Evolutionary conservation across 169 alveolate genomes (phyloP).

Genomic region (Hepatocystis sp.): DNA sequence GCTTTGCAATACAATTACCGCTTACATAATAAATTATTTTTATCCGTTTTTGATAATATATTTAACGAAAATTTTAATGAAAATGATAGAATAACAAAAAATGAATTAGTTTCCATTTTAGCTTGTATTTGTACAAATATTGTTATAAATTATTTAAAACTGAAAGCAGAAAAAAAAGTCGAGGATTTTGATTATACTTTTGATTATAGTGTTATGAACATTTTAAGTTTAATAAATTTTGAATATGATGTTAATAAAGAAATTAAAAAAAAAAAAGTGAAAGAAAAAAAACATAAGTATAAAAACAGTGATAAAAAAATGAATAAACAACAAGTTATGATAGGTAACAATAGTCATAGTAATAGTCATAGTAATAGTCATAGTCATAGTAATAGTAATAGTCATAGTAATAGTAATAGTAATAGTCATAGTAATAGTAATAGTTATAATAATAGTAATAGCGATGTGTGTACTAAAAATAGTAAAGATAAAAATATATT

Average conservation of each 20-base stretch:
- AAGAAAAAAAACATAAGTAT: conserved; percentile 12
- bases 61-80: conserved; percentile 64
- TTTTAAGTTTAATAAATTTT: conserved; percentile 45
- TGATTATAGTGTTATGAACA: conserved; percentile 68
- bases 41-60: conserved; percentile 12
- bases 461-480: no score
- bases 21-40: not conserved
- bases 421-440: no score
- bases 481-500: no score
- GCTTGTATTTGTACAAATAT: conserved; percentile 73
- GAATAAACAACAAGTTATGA: no score
- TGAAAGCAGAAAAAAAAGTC: conserved; percentile 39
- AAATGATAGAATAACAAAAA: conserved; percentile 29
- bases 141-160: conserved; percentile 47
- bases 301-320: no score
- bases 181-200: conserved; percentile 45
- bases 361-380: no score
- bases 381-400: no score
- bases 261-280: conserved; percentile 18
- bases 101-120: conserved; percentile 41
- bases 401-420: no score
- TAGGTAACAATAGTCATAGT: no score
- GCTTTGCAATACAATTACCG: no score
- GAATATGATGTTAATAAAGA: conserved; percentile 74
- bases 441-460: no score